Evolutionary conservation across 129 eudicot genomes (phyloP).

Genomic region (Arctium lappa): DNA sequence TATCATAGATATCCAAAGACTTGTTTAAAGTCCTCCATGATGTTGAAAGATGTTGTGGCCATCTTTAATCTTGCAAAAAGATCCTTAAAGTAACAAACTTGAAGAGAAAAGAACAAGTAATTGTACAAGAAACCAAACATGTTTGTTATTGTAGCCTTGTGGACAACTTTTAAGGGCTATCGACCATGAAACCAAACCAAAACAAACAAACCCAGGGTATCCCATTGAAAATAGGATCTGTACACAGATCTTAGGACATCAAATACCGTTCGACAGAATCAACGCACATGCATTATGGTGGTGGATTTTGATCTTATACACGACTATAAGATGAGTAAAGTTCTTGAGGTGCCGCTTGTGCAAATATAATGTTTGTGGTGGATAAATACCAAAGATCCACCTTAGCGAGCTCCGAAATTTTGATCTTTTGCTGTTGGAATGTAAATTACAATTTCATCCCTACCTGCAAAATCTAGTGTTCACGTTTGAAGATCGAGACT

Average conservation of each 20-base stretch:
- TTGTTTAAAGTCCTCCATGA: background rate
- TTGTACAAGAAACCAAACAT: background rate
- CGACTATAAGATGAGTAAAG: background rate
- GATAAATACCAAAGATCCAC: background rate
- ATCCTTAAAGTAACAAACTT: background rate
- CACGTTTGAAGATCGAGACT: background rate
- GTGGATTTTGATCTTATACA: background rate
- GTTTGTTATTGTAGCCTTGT: background rate
- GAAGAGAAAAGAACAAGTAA: background rate
- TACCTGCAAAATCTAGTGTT: background rate
- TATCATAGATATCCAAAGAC: background rate
- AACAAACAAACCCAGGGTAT: background rate
- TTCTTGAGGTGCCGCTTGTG: background rate
- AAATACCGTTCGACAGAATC: background rate
- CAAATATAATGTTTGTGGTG: background rate
- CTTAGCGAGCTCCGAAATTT: no score
- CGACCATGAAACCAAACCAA: background rate
- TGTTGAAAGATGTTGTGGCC: background rate
- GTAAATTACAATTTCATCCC: background rate
- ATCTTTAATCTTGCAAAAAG: background rate
- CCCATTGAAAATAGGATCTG: background rate
- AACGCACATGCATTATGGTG: background rate
- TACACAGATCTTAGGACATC: background rate
- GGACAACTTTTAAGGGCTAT: background rate
- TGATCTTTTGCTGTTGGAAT: background rate